Base-by-base conservation (phyloP, 495 filamentous ascomycete genomes). In the Podospora pseudoanserina region DNA sequence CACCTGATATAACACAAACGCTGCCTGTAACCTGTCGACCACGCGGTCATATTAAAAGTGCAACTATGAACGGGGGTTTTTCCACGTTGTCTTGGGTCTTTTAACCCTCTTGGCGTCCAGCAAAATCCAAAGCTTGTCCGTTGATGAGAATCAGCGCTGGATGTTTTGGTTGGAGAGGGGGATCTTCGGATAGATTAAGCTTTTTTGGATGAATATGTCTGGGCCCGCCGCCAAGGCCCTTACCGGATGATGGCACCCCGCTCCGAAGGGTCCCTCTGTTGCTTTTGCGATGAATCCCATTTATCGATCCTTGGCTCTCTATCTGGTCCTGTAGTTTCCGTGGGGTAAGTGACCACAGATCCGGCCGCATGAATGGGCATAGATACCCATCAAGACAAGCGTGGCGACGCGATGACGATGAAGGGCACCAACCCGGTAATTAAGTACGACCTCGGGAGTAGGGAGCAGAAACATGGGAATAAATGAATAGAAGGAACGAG, bases 191-290 rank as follows among this genome's bases (percentile, higher is more conserved):
- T 49, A 49, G 39, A 49, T 49, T 49, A 16, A 16, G 39, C 39
- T 49, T 49, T 63, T 63, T 32, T 63, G 61, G 61, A 63, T 63
- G 59, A 63, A 63, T 63, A 32, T 63, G 61, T 28, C 30, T 63
- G 61, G 61, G 32, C 61, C 19, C 13, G 2, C 28, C n/a, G 61
- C 61, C 61, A 63, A 63, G 61, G 32, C 61, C 32, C 30, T 19
- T 49, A 19, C 61, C 27, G 61, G 30, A 44, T 63, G 30, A 49
- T 49, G 39, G 39, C 39, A 49, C 39, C 39, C 39, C 39, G 39
- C 39, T 49, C 39, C 39, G 39, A 16, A 49, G 15, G 39, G 15
- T 49, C 9, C 9, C 39, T 49, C 39, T 16, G 39, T 49, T 49
- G 39, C 39, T 49, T 49, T 16, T 49, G 39, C 39, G 9, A 49